Base-by-base conservation (phyloP, 2,329 filamentous ascomycete species). In the Beauveria caledonica region DNA sequence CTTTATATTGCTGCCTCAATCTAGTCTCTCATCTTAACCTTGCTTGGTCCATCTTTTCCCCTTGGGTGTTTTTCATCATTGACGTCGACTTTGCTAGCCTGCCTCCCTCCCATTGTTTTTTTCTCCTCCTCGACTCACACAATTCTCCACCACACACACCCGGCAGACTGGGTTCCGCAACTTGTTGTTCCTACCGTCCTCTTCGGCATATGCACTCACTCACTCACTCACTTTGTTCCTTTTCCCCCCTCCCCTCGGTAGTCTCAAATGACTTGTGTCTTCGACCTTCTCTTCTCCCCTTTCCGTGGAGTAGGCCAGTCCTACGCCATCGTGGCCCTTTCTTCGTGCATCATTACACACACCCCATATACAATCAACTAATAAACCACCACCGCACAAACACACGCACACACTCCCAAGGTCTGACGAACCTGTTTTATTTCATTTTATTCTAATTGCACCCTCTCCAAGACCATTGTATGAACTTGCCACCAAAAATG, bases 381-480 rank as follows among this genome's bases (percentile, higher is more conserved):
- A 25, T 33, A 19, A n/a, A n/a, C n/a, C n/a, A 7, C 27, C 25
- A 27, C 25, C 45, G n/a, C 23, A 27, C 45, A 9, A 19, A 23
- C 17, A 39, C 11, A 39, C 36, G 6, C 27, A 29, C 29, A 8
- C 9, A 2, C 27, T 29, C 9, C 27, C 2, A 33, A 33, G 11
- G 11, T 33, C 29, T 33, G 29, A 33, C 29, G 39, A 17, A 42
- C 39, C 2, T 21, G 5, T 45, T 45, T 45, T 11, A 2, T 45
- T 13, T 23, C 1, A 5, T 45, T 25, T 25, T 46, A 1, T 33
- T 50, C 9, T 66, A 60, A 57, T 66, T 61, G 10, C 66, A 66
- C 66, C 66, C 66, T 66, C 62, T 52, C 62, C 46, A 25, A 33
- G 29, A 13, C 10, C 29, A 13, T 33, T 13, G 29, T 33, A 33